Conservation (phyloP, 805 yeast species). For the Kodamaea neixiangensis region DNA sequence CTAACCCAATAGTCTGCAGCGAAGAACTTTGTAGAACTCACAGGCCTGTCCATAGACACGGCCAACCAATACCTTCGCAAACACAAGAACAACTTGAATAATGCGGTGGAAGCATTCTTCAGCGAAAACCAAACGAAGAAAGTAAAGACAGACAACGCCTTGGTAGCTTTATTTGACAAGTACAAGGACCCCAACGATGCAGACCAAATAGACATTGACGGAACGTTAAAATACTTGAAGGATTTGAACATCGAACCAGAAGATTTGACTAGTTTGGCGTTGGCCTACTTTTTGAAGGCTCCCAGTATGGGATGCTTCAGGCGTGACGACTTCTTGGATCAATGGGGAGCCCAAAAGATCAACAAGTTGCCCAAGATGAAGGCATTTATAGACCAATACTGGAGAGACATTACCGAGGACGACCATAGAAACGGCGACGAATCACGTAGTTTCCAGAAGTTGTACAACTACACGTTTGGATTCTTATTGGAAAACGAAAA, state of each 20-base stretch:
- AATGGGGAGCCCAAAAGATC: constrained; percentile 51
- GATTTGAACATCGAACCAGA: constrained; percentile 76
- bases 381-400: constrained; percentile 16
- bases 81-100: constrained; percentile 29
- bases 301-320: constrained; percentile 66
- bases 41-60: constrained; percentile 35
- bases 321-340: constrained; percentile 49
- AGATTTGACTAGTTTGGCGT: constrained; percentile 65
- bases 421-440: constrained; percentile 22
- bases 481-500: constrained; percentile 60
- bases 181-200: constrained; percentile 32
- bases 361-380: constrained; percentile 50
- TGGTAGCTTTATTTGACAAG: constrained; percentile 35
- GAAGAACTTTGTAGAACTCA: constrained; percentile 21
- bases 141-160: constrained; percentile 9
- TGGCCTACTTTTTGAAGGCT: constrained; percentile 69
- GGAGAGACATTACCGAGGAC: constrained; percentile 13
- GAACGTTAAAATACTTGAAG: constrained; percentile 66
- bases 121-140: constrained; percentile 9
- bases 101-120: constrained; percentile 34
- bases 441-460: constrained; percentile 46
- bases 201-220: constrained; percentile 67
- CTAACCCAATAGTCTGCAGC: neutral
- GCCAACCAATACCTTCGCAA: constrained; percentile 40
- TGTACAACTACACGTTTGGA: constrained; percentile 73